Percentiles rank a stretch among this genome's conserved stretches.
These are phyloP conservation scores for Nectriaceae sp. DNA, from an alignment of 2,329 filamentous ascomycete species.

Conservation along the genomic window DNA sequence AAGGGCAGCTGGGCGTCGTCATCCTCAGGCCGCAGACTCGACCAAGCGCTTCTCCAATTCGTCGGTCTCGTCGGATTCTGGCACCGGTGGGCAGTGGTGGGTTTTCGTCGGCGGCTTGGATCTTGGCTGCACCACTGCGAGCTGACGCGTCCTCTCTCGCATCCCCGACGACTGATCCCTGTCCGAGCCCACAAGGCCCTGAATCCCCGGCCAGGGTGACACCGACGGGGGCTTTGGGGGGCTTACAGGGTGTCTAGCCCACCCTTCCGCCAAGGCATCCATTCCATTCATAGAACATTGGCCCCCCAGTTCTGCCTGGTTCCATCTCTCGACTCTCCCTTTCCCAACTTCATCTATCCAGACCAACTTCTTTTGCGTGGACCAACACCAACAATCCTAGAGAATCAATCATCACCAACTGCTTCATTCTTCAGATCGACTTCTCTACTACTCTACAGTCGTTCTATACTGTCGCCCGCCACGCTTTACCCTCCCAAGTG, in stretches of 20 bases:
- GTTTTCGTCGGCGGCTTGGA: neutral
- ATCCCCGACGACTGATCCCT: constrained; percentile 26
- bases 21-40: constrained; percentile 30
- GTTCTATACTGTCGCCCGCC: no score
- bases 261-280: constrained; percentile 28
- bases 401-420: neutral
- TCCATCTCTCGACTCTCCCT: constrained; percentile 18
- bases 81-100: neutral
- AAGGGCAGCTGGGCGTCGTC: constrained; percentile 32
- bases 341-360: constrained; percentile 16
- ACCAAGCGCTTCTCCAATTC: neutral
- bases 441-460: no score
- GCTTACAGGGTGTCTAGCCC: constrained; percentile 15
- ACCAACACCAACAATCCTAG: neutral
- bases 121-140: constrained; percentile 5
- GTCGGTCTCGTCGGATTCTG: neutral
- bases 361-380: neutral
- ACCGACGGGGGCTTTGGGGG: constrained; percentile 6
- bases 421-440: neutral
- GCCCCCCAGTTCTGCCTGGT: constrained; percentile 32
- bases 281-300: constrained; percentile 37
- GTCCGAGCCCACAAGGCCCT: constrained; percentile 26
- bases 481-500: no score
- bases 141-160: constrained; percentile 32
- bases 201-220: constrained; percentile 4